These are phyloP conservation scores for Annulohypoxylon nitens DNA, from an alignment of 495 filamentous ascomycete species.

Conservation along the genomic window DNA sequence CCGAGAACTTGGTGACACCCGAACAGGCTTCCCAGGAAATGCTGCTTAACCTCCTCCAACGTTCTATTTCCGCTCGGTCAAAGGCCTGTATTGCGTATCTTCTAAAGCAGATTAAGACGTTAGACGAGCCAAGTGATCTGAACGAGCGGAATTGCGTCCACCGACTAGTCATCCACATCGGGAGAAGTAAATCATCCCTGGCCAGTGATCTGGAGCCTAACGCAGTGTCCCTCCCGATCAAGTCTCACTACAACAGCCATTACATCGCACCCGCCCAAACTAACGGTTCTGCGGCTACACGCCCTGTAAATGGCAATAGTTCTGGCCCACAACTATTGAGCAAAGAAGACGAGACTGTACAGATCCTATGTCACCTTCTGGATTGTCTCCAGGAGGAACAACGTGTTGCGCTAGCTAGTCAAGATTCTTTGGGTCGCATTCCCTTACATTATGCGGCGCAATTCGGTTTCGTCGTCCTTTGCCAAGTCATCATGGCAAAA, in stretches of 20 bases:
- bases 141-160: constrained; percentile 95
- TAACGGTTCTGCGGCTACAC: constrained; percentile 67
- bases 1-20: constrained; percentile 65
- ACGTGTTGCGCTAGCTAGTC: constrained; percentile 72
- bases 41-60: constrained; percentile 83
- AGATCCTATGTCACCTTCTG: constrained; percentile 79
- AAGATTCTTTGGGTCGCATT: constrained; percentile 84
- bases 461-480: constrained; percentile 90
- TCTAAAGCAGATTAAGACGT: constrained; percentile 71
- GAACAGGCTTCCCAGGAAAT: constrained; percentile 71
- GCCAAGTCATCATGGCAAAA: constrained; percentile 85
- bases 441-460: constrained; percentile 96
- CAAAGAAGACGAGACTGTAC: constrained; percentile 79
- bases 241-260: constrained; percentile 72
- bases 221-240: constrained; percentile 61
- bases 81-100: constrained; percentile 76
- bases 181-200: constrained; percentile 76
- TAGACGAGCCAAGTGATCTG: constrained; percentile 91
- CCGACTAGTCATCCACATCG: constrained; percentile 89
- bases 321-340: constrained; percentile 71
- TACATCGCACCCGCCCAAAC: constrained; percentile 76
- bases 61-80: constrained; percentile 79
- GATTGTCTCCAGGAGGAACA: constrained; percentile 77
- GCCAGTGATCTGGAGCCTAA: constrained; percentile 64
- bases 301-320: constrained; percentile 54